These are phyloP conservation scores for Cyberlindnera nakhonratchasimensis DNA, from an alignment of 805 yeast genomes.

Conservation along the genomic window DNA sequence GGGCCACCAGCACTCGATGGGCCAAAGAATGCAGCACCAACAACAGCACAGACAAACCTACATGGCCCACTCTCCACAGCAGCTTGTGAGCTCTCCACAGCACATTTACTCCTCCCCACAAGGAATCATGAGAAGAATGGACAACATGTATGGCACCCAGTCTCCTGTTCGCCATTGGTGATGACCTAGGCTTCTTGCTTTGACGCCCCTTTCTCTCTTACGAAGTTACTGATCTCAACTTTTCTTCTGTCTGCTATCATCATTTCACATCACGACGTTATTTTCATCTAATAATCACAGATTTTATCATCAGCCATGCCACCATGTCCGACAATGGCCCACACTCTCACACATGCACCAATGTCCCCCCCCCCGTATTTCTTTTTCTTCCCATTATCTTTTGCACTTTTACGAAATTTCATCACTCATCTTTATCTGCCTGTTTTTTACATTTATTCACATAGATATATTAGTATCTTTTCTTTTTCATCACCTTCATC, in stretches of 20 bases:
- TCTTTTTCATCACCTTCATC: neutral
- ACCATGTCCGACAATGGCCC: too few species aligned
- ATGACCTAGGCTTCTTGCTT: too few species aligned
- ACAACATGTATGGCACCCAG: constrained; percentile 3
- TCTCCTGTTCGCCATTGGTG: constrained; percentile 6
- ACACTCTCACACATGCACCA: too few species aligned
- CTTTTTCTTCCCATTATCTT: neutral
- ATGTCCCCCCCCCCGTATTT: too few species aligned
- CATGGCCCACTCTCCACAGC: constrained; percentile 16
- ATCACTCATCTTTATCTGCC: neutral
- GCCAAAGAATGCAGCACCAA: constrained; percentile 10
- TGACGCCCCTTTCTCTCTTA: neutral
- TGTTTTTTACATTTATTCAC: neutral
- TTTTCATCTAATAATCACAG: neutral
- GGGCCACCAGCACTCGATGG: constrained; percentile 4
- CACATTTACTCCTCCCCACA: constrained; percentile 18
- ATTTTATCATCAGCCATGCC: too few species aligned
- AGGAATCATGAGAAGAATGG: constrained; percentile 22
- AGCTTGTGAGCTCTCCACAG: constrained; percentile 16
- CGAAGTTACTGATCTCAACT: neutral
- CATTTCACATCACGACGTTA: too few species aligned
- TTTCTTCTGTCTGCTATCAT: neutral
- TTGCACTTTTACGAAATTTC: neutral
- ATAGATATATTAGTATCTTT: neutral
- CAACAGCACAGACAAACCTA: constrained; percentile 14